A percentile compares a stretch with the other conserved stretches of the same genome.
Evolutionary conservation across 495 filamentous ascomycete genomes (phyloP).

Genomic region (Cairneyella variabilis): DNA sequence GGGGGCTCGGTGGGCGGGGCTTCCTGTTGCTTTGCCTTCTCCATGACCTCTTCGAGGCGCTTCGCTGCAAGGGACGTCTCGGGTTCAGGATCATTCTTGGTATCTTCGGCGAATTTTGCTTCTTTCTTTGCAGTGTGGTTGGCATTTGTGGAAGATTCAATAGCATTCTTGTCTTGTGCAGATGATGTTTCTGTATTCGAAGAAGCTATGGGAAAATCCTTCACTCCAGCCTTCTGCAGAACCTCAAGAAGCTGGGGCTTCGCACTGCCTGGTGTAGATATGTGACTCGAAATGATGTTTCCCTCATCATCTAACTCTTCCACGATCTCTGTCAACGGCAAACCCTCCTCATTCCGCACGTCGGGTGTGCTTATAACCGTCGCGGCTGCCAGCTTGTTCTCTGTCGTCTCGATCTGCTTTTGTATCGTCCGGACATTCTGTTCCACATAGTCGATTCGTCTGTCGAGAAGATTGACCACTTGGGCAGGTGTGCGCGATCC

Average conservation of each 20-base stretch:
- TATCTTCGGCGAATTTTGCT: slow-evolving; percentile 43
- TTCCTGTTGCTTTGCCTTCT: slow-evolving; percentile 37
- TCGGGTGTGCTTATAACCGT: slow-evolving; percentile 41
- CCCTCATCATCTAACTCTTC: slow-evolving; percentile 92
- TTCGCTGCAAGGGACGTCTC: slow-evolving; percentile 35
- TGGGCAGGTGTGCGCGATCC: slow-evolving; percentile 43
- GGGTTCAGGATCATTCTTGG: slow-evolving; percentile 40
- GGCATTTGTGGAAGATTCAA: background rate
- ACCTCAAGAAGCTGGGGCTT: slow-evolving; percentile 61
- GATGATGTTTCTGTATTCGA: background rate
- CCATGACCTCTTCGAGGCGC: slow-evolving; percentile 46
- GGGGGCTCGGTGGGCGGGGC: slow-evolving; percentile 33
- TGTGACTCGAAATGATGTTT: slow-evolving; percentile 66
- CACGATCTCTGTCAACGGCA: slow-evolving; percentile 80
- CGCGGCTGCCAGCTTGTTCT: slow-evolving; percentile 60
- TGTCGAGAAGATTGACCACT: slow-evolving; percentile 65
- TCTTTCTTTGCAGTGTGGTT: slow-evolving; percentile 21
- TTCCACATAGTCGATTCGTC: slow-evolving; percentile 82
- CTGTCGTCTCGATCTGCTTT: slow-evolving; percentile 62
- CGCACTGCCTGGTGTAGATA: slow-evolving; percentile 56
- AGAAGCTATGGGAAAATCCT: slow-evolving; percentile 4
- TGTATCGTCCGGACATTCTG: slow-evolving; percentile 68
- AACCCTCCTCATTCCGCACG: slow-evolving; percentile 55
- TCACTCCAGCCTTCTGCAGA: slow-evolving; percentile 66
- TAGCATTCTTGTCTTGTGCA: background rate